Conservation (phyloP, 164 flowering plant species). For the Kalanchoe fedtschenkoi region DNA sequence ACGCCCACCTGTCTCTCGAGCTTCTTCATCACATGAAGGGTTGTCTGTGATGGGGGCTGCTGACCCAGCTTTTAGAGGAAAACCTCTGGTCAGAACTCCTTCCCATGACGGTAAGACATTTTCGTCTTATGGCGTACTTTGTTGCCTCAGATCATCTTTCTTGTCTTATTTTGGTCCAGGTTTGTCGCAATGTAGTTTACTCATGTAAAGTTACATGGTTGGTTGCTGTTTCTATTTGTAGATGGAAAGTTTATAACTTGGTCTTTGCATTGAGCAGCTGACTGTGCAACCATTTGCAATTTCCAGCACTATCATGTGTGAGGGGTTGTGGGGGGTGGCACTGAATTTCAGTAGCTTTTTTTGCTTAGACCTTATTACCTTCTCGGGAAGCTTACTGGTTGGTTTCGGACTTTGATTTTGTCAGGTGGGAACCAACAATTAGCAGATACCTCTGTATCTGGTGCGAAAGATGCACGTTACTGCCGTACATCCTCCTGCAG, state of each 20-base stretch:
- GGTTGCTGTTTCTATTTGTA: slow-evolving; percentile 3
- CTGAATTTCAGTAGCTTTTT: not conserved
- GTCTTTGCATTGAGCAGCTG: slow-evolving; percentile 4
- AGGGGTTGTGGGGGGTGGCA: slow-evolving; percentile 7
- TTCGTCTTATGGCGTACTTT: too few species aligned
- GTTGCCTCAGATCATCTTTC: not conserved
- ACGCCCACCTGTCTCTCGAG: slow-evolving; percentile 48
- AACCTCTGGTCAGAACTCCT: slow-evolving; percentile 13
- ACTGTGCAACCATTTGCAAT: slow-evolving; percentile 6
- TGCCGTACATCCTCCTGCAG: slow-evolving; percentile 43
- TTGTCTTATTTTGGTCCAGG: not conserved
- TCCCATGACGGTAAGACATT: slow-evolving; percentile 37
- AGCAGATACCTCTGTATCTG: slow-evolving; percentile 20
- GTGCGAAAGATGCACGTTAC: slow-evolving; percentile 39
- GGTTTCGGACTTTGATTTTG: not conserved
- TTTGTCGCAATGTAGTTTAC: not conserved
- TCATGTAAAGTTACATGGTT: not conserved
- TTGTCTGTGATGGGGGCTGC: slow-evolving; percentile 30
- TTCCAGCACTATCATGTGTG: slow-evolving; percentile 3
- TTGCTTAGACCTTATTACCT: not conserved
- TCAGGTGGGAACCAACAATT: slow-evolving; percentile 32
- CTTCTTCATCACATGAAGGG: slow-evolving; percentile 50
- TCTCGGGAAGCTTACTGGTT: not conserved
- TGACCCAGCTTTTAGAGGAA: slow-evolving; percentile 24
- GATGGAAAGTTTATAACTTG: slow-evolving; percentile 2